Conservation (phyloP, 768 basidiomycete genomes). For the Hysterangium stoloniferum region DNA sequence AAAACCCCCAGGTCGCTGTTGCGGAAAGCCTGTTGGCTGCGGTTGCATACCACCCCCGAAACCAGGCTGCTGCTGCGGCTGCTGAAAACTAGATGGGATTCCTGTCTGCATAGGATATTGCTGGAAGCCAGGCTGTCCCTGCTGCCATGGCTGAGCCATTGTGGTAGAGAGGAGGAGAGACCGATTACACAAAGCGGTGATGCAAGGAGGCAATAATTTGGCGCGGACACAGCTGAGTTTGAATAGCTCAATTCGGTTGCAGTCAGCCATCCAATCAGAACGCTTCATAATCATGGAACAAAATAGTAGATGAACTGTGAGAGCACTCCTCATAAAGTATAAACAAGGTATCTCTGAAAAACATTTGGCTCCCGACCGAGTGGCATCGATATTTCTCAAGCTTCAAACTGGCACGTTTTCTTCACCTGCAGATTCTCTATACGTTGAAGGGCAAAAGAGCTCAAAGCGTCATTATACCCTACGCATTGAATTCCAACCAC, state of each 20-base stretch:
- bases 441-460: constrained; percentile 60
- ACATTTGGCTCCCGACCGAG: too few relatives aligned
- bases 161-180: neutral
- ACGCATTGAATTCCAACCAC: constrained; percentile 72
- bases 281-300: too few relatives aligned
- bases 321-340: too few relatives aligned
- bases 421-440: too few relatives aligned
- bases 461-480: constrained; percentile 63
- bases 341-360: too few relatives aligned
- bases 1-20: constrained; percentile 2
- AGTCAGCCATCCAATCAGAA: too few relatives aligned
- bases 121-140: constrained; percentile 59
- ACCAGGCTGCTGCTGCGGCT: constrained; percentile 14
- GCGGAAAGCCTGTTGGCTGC: constrained; percentile 53
- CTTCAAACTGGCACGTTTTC: neutral
- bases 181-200: too few relatives aligned
- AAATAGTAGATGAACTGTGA: too few relatives aligned
- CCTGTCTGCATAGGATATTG: constrained; percentile 65
- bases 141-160: constrained; percentile 71
- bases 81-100: constrained; percentile 32
- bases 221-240: too few relatives aligned
- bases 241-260: too few relatives aligned
- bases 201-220: too few relatives aligned
- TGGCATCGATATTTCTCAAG: neutral
- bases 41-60: constrained; percentile 40